Evolutionary conservation across 257 asterid species (phyloP).

Genomic region (Verbascum thapsus): DNA sequence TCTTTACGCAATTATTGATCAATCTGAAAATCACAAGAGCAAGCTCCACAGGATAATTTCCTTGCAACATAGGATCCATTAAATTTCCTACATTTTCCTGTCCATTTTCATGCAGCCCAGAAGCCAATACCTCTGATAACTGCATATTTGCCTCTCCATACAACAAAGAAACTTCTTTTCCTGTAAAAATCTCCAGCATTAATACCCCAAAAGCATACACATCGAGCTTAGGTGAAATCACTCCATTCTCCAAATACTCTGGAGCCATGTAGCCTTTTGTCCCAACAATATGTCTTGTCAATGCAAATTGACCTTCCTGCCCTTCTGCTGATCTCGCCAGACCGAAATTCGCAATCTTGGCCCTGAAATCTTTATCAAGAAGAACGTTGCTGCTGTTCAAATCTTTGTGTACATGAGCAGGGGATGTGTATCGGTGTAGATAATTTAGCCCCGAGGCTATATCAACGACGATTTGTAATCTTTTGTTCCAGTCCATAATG

Average conservation of each 20-base stretch:
- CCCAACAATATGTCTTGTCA: constrained; percentile 92
- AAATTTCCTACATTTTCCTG: constrained; percentile 38
- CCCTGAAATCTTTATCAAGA: constrained; percentile 65
- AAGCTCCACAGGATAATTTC: constrained; percentile 56
- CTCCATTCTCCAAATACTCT: constrained; percentile 86
- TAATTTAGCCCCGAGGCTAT: constrained; percentile 81
- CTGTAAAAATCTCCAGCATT: constrained; percentile 77
- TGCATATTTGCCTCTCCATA: constrained; percentile 34
- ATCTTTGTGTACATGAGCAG: constrained; percentile 83
- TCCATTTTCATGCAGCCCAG: constrained; percentile 46
- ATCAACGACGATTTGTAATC: constrained; percentile 73
- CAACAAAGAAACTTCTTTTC: constrained; percentile 53
- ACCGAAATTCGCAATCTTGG: constrained; percentile 69
- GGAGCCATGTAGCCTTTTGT: constrained; percentile 99
- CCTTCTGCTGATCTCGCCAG: constrained; percentile 75
- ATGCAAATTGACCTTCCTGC: constrained; percentile 62
- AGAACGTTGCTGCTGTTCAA: constrained; percentile 67
- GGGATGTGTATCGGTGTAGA: constrained; percentile 78
- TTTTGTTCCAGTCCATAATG: constrained; percentile 55
- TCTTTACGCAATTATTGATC: constrained; percentile 59
- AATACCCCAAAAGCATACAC: constrained; percentile 87
- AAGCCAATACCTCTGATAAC: constrained; percentile 41
- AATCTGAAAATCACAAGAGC: constrained; percentile 49
- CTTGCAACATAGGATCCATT: constrained; percentile 62
- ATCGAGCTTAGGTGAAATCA: constrained; percentile 78